Base-by-base conservation (phyloP, 805 yeast genomes). In the Kuraishia capsulata region DNA sequence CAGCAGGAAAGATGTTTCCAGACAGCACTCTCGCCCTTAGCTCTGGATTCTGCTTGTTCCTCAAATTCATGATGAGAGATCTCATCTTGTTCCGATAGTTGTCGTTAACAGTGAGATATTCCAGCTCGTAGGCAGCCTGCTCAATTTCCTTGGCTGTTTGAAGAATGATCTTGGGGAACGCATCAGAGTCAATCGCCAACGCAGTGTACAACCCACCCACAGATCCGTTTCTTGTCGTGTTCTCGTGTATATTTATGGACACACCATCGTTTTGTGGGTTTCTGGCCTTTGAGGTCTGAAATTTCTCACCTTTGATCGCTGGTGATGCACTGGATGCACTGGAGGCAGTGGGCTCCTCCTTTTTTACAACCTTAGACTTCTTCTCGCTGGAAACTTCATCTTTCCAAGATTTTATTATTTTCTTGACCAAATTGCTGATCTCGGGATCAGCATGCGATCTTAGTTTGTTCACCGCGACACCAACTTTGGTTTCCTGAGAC, bases 401-500 rank as follows among this genome's bases (percentile, higher is more conserved):
- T 54, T 87, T 87, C 98, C 98, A 92, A 28, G 71, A 67, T 48
- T 77, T 74, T 50, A 92, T 88, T 64, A 89, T 84, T 48, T 76
- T 77, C 57, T 84, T 85, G 28, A 90, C 97, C 30, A 83, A 61
- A 2, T 69, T 61, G 10, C 81, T 67, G 34, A 92, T 72, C 48
- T 88, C 94, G 18, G 71, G 44, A 57, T 83, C 85, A 23, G 61
- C 53, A 35, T 78, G 76, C 6, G 84, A 62, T 46, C 95, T 76
- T 51, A 83, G 76, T 59, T 86, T 88, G 64, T 92, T 92, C 31
- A 92, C 97, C 6, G 89, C 90, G 14, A 92, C 90, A 46, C 98
- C 98, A n/a, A 92, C 90, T 58, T 87, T 88, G 6, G 98, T 92
- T 52, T 90, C 95, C 65, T n/a, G n/a, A n/a, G n/a, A n/a, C n/a